phyloP scores from a whole-genome alignment of 2,329 filamentous ascomycete genomes.

The Raffaelea ambrosiae region DNA sequence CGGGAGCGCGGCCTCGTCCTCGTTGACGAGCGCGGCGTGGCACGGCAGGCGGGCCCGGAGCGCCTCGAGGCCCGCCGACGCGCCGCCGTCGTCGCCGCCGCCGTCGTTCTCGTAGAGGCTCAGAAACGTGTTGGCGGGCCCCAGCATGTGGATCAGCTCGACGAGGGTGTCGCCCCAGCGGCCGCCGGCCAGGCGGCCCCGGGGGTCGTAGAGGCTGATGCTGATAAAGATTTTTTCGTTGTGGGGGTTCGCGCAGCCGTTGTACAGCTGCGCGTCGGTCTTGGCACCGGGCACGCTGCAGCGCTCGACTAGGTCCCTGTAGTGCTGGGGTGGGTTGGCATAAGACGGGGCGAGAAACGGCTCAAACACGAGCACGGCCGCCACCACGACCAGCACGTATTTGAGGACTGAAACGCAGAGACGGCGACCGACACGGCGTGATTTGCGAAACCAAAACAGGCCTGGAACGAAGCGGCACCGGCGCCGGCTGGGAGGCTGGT shows the following conservation, averaged over 20 bases:
- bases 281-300: conserved; percentile 19
- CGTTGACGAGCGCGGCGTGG: conserved; percentile 46
- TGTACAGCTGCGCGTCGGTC: conserved; percentile 1
- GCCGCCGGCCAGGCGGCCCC: conserved; percentile 51
- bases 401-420: not conserved
- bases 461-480: no score
- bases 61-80: conserved; percentile 41
- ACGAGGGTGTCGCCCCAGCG: conserved; percentile 55
- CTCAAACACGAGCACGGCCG: conserved; percentile 27
- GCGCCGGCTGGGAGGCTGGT: no score
- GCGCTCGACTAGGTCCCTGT: conserved; percentile 20
- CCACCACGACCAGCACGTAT: conserved; percentile 37
- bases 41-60: conserved; percentile 40
- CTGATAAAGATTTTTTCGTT: conserved; percentile 67
- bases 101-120: conserved; percentile 69
- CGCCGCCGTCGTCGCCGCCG: conserved; percentile 37
- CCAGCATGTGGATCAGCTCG: conserved; percentile 56
- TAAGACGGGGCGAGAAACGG: conserved; percentile 35
- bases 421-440: not conserved
- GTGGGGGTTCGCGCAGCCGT: conserved; percentile 27
- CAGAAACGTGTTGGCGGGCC: conserved; percentile 58
- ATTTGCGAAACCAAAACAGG: not conserved
- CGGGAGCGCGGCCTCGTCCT: conserved; percentile 50
- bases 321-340: conserved; percentile 28
- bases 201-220: conserved; percentile 59